Base-by-base conservation (phyloP, 805 yeast genomes). In the Naumovozyma baii region DNA sequence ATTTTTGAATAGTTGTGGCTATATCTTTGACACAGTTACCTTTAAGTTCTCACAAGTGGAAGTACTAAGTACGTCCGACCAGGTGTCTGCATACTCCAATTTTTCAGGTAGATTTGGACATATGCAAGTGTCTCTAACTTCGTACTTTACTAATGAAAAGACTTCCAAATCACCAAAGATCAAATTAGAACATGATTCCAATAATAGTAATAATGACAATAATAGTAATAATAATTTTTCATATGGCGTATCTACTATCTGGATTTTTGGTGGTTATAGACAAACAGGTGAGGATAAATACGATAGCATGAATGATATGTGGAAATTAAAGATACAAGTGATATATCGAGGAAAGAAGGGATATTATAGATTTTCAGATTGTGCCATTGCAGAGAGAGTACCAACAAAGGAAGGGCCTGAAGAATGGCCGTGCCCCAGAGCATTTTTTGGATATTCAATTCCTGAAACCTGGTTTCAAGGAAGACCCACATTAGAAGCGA, bases 1-100 rank as follows among this genome's bases (percentile, higher is more conserved):
- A 3, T 59, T 57, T 4, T 48, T 80, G 40, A 79, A 76, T 52
- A 68, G 69, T 38, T 63, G 69, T 32, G 78, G 74, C 0, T 82
- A 73, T 63, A 60, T 80, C n/a, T 61, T 82, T 22, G 86, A 83
- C 57, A 60, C 66, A 0, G 47, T 62, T 7, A 67, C 74, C 0
- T 61, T 67, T 36, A 66, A 57, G 18, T 82, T 80, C 51, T 60
- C 68, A 16, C 72, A 71, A 47, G 59, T 78, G 18, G 64, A 64
- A 26, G 44, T 65, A 3, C 51, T 51, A 3, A 63, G 65, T 0
- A 61, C 60, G 33, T 61, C 66, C 3, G 60, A 58, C 25, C 45
- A 54, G 25, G 43, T 48, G 22, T 51, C 54, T 12, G 48, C 47
- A 18, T 53, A 47, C 28, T 66, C 69, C 10, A 50, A 61, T 1